Base-by-base conservation (phyloP, 352 stramenopile species). In the Thalassiosira gravida region DNA sequence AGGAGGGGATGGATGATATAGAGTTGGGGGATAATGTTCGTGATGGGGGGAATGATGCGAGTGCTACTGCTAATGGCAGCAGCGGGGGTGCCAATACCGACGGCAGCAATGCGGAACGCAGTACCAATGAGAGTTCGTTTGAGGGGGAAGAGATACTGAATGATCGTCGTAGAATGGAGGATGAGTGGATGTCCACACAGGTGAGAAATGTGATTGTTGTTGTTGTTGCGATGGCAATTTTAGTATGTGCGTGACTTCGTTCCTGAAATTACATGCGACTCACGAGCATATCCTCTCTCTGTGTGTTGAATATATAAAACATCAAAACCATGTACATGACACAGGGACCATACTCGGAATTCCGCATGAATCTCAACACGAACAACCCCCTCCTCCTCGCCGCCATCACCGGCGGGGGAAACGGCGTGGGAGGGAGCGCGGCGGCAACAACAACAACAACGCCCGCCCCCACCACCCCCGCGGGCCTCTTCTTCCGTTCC, bases 181-280 rank as follows among this genome's bases (percentile, higher is more conserved):
- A 93, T 65, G 83, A 86, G 63, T 93, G 88, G 88, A 93, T 93
- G 88, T 75, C 76, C 29, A 80, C 69, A 9, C 74, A 82, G 67
- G 74, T 82, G 50, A 77, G 66, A 63, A 22, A 20, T 27, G 42
- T 13, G 27, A n/a, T n/a, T n/a, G n/a, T n/a, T n/a, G n/a, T n/a
- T n/a, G n/a, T n/a, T n/a, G n/a, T n/a, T n/a, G n/a, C n/a, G n/a
- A n/a, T n/a, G n/a, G n/a, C n/a, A n/a, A n/a, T n/a, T n/a, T n/a
- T n/a, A n/a, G n/a, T n/a, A n/a, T n/a, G n/a, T n/a, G n/a, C n/a
- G n/a, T n/a, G n/a, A n/a, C n/a, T n/a, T n/a, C n/a, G n/a, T n/a
- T n/a, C n/a, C n/a, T n/a, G n/a, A n/a, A n/a, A n/a, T n/a, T n/a
- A n/a, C n/a, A n/a, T n/a, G n/a, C n/a, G n/a, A n/a, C n/a, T n/a